Evolutionary conservation across 202 grass and related monocot genomes (phyloP).

Genomic region (Digitaria exilis): DNA sequence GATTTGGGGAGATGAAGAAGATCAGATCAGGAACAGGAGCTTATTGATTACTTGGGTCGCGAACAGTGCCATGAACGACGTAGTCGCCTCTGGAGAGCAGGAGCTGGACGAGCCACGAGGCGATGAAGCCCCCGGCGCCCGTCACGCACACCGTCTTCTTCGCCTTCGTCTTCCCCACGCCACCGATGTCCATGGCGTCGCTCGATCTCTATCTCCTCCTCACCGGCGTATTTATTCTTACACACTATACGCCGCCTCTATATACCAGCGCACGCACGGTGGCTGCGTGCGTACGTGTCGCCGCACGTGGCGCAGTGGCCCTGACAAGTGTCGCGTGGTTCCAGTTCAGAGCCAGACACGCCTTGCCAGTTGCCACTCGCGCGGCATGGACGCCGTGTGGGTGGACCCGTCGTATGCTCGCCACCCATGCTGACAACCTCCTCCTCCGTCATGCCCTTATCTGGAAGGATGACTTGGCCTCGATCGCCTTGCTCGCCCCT

Average conservation of each 20-base stretch:
- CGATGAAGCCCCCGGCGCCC: slow-evolving; percentile 58
- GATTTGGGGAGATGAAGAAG: neutral
- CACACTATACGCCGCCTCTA: neutral
- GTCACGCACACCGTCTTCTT: slow-evolving; percentile 56
- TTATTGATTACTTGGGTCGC: slow-evolving; percentile 63
- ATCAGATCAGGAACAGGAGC: no score
- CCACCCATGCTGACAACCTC: neutral
- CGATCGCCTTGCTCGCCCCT: no score
- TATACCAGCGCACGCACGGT: neutral
- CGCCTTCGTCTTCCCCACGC: neutral
- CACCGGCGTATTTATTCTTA: neutral
- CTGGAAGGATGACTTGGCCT: no score
- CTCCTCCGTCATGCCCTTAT: no score
- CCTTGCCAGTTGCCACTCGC: neutral
- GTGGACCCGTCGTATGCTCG: neutral
- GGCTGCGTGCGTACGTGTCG: neutral
- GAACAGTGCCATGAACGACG: slow-evolving; percentile 67
- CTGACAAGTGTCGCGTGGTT: slow-evolving; percentile 1
- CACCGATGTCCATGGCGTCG: neutral
- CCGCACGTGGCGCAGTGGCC: neutral
- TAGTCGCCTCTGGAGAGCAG: slow-evolving; percentile 58
- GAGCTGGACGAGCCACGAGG: slow-evolving; percentile 54
- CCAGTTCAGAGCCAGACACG: slow-evolving; percentile 12
- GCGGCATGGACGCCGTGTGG: neutral
- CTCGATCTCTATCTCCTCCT: neutral